A percentile compares a stretch with the other conserved stretches of the same genome.
phyloP scores from a whole-genome alignment of 2,329 filamentous ascomycete genomes.

The Drechmeria coniospora region DNA sequence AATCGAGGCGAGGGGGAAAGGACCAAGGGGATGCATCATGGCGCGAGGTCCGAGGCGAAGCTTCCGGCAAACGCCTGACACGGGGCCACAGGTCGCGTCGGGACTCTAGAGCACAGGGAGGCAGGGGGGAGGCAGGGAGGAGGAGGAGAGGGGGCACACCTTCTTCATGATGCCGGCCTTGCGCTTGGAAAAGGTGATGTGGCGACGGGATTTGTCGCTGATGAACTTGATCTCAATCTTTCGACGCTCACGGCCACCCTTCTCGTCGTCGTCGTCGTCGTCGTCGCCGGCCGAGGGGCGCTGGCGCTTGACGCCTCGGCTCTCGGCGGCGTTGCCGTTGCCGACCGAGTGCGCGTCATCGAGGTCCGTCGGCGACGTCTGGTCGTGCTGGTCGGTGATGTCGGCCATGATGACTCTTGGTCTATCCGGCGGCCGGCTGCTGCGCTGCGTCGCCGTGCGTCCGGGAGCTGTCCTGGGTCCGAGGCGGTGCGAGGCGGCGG shows the following conservation, averaged over 20 bases:
- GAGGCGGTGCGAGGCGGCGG: not conserved
- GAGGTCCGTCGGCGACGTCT: constrained; percentile 57
- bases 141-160: constrained; percentile 37
- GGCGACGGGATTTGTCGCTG: constrained; percentile 96
- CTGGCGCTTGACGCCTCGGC: constrained; percentile 77
- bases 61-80: too few species aligned
- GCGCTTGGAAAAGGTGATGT: constrained; percentile 99
- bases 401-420: constrained; percentile 46
- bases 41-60: too few species aligned
- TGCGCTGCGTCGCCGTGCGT: constrained; percentile 5
- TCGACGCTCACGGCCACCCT: constrained; percentile 90
- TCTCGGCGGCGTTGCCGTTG: constrained; percentile 58
- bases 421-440: constrained; percentile 1
- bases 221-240: constrained; percentile 99
- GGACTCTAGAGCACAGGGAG: not conserved
- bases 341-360: constrained; percentile 57
- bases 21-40: too few species aligned
- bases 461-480: not conserved
- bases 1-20: not conserved
- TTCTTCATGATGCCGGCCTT: constrained; percentile 99
- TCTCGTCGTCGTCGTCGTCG: constrained; percentile 94
- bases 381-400: constrained; percentile 64
- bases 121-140: not conserved
- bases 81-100: too few species aligned
- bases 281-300: constrained; percentile 76